These are phyloP conservation scores for Jacaranda copaia DNA, from an alignment of 257 asterid genomes.

Conservation along the genomic window DNA sequence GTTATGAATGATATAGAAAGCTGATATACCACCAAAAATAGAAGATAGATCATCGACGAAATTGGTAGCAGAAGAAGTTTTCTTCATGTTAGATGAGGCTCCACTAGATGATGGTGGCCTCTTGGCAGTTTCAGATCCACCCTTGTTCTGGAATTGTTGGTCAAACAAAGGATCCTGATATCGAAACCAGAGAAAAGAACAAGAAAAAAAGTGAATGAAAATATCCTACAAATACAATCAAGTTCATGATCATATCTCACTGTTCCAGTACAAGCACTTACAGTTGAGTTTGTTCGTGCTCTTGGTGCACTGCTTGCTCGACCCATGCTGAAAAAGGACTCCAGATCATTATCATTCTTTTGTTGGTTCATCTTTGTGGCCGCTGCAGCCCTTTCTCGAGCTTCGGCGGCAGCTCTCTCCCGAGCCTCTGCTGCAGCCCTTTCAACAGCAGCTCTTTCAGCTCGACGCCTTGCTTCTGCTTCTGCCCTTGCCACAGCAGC, in stretches of 20 bases:
- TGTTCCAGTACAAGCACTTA: slow-evolving; percentile 50
- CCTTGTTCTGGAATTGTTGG: slow-evolving; percentile 67
- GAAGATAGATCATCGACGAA: slow-evolving; percentile 94
- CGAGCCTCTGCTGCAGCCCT: slow-evolving; percentile 96
- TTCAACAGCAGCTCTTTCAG: slow-evolving; percentile 89
- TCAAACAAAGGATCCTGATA: slow-evolving; percentile 78
- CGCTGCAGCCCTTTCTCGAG: slow-evolving; percentile 80
- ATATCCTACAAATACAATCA: slow-evolving; percentile 20
- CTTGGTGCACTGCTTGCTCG: slow-evolving; percentile 93
- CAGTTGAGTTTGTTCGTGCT: slow-evolving; percentile 70
- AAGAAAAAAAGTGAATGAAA: slow-evolving; percentile 15
- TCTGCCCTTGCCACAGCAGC: slow-evolving; percentile 72
- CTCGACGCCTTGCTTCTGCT: slow-evolving; percentile 82
- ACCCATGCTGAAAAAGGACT: slow-evolving; percentile 84
- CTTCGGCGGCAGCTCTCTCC: slow-evolving; percentile 89
- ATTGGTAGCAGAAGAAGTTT: slow-evolving; percentile 76
- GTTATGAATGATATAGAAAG: slow-evolving; percentile 19
- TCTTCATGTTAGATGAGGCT: slow-evolving; percentile 75
- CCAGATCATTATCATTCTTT: slow-evolving; percentile 82
- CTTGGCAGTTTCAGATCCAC: slow-evolving; percentile 72
- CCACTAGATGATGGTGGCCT: slow-evolving; percentile 66
- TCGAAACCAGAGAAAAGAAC: slow-evolving; percentile 34
- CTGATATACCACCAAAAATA: slow-evolving; percentile 78
- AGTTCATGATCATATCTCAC: slow-evolving; percentile 17
- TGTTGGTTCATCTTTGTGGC: slow-evolving; percentile 82